Conservation (phyloP, 352 stramenopile species). For the Phytophthora pluvialis region DNA sequence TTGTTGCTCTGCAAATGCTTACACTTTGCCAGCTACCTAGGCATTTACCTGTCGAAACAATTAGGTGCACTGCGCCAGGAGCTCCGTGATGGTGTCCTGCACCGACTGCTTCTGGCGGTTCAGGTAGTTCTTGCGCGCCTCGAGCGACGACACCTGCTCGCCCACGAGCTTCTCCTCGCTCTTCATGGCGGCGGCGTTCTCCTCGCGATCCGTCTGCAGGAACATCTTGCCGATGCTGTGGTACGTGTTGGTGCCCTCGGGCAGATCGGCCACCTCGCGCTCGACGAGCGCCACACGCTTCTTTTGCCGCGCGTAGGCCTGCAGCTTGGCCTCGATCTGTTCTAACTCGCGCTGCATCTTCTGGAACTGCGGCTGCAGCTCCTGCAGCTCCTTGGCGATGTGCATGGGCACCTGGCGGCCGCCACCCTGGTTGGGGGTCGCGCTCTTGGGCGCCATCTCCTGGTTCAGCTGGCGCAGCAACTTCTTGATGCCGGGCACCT, state of each 20-base stretch:
- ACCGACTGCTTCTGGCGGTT: constrained; percentile 79
- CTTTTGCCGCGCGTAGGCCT: constrained; percentile 66
- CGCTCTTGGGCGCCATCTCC: constrained; percentile 39
- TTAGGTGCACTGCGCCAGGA: constrained; percentile 76
- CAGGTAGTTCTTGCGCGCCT: constrained; percentile 85
- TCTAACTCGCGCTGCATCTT: constrained; percentile 82
- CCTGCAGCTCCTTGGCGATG: constrained; percentile 80
- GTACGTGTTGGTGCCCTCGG: constrained; percentile 67
- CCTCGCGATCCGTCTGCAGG: constrained; percentile 55
- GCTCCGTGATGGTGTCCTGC: constrained; percentile 86
- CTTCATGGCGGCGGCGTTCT: constrained; percentile 68
- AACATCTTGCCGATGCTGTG: constrained; percentile 90
- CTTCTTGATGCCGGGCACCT: constrained; percentile 81
- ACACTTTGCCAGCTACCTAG: background rate
- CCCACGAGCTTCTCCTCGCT: constrained; percentile 62
- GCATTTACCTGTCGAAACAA: constrained; percentile 1
- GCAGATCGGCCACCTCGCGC: constrained; percentile 72
- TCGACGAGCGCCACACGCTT: constrained; percentile 79
- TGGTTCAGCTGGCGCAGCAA: constrained; percentile 73
- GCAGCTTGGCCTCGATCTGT: constrained; percentile 78
- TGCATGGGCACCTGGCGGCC: constrained; percentile 58
- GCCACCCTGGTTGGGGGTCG: constrained; percentile 17
- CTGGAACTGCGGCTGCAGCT: constrained; percentile 81
- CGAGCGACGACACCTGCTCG: constrained; percentile 74
- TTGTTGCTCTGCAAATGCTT: no score